Evolutionary conservation across 208 protist species (phyloP).

Genomic region (Leishmania braziliensis): DNA sequence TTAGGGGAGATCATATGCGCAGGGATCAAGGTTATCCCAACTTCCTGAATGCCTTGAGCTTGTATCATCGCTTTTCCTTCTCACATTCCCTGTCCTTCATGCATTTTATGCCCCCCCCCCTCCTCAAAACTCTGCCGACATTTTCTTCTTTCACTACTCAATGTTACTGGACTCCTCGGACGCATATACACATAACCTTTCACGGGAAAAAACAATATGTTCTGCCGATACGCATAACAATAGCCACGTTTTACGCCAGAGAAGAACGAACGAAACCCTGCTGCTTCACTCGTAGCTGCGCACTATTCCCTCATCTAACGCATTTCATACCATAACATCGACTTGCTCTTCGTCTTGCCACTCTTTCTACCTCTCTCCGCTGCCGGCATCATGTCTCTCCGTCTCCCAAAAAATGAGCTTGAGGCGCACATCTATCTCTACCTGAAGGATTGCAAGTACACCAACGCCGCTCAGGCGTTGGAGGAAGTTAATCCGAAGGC

Average conservation of each 20-base stretch:
- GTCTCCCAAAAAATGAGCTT: slow-evolving; percentile 78
- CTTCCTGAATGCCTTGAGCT: not conserved
- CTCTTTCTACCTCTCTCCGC: not conserved
- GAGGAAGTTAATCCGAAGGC: slow-evolving; percentile 71
- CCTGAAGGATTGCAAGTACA: slow-evolving; percentile 73
- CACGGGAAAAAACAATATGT: not conserved
- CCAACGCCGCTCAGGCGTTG: slow-evolving; percentile 67
- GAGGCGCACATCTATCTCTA: slow-evolving; percentile 89
- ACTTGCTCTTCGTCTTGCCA: not conserved
- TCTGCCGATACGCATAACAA: slow-evolving; percentile 16
- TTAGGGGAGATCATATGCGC: not conserved
- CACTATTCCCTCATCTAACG: not conserved
- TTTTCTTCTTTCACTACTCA: not conserved
- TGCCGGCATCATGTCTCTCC: slow-evolving; percentile 39
- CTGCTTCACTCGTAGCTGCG: not conserved
- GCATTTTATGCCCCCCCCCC: not conserved
- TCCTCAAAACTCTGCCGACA: not conserved
- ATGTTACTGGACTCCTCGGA: not conserved
- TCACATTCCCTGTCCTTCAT: not conserved
- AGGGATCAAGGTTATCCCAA: not conserved
- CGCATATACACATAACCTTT: not conserved
- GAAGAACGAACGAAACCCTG: not conserved
- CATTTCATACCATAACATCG: not conserved
- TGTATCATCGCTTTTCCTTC: not conserved
- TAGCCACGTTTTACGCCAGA: not conserved